Conservation (phyloP, 2,329 filamentous ascomycete genomes). For the Arthrobotrys megalospora region DNA sequence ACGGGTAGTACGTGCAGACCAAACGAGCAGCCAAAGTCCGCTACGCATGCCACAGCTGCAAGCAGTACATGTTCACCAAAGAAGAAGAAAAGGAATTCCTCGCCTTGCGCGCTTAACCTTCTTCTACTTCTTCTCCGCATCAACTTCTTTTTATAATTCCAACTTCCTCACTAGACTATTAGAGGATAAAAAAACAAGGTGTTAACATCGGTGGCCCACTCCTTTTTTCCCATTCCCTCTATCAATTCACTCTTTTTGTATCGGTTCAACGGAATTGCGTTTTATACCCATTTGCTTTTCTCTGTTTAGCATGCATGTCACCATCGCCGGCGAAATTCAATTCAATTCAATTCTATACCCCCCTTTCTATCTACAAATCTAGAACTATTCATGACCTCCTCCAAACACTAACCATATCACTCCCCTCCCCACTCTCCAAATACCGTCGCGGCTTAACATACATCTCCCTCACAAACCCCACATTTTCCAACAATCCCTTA, state of each 20-base stretch:
- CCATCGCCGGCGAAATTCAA: background rate
- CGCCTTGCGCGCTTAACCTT: conserved; percentile 36
- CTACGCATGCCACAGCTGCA: conserved; percentile 54
- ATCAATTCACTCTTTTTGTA: background rate
- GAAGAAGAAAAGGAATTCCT: conserved; percentile 44
- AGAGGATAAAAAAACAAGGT: conserved; percentile 39
- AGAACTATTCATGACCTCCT: conserved; percentile 43
- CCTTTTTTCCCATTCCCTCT: background rate
- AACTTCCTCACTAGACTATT: conserved; percentile 23
- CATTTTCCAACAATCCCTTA: conserved; percentile 59
- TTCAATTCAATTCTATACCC: conserved; percentile 23
- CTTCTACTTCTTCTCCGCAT: background rate
- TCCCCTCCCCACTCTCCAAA: conserved; percentile 66
- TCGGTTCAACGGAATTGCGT: background rate
- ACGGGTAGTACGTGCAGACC: background rate
- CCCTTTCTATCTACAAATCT: background rate
- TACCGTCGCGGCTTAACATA: conserved; percentile 66
- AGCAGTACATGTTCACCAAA: conserved; percentile 53
- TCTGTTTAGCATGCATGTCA: background rate
- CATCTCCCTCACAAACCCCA: conserved; percentile 64
- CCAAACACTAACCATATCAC: conserved; percentile 67
- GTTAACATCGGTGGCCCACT: conserved; percentile 24
- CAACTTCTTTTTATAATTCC: conserved; percentile 6
- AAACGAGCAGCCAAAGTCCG: conserved; percentile 48
- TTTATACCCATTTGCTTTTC: conserved; percentile 48